Conservation (phyloP, 495 filamentous ascomycete genomes). For the Cetradonia linearis region DNA sequence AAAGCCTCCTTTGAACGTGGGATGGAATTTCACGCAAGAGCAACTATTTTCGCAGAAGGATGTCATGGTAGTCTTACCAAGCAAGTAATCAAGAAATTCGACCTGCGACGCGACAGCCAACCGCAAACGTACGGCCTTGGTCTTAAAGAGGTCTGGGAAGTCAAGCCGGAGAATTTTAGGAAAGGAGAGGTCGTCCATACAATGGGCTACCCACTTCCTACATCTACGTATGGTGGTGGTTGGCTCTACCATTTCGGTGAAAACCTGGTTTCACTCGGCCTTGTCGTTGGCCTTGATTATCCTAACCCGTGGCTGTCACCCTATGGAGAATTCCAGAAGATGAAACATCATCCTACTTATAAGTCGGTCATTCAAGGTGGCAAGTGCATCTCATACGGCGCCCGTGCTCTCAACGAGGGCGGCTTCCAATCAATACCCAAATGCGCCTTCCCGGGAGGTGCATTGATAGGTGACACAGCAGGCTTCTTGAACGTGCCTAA, state of each 20-base stretch:
- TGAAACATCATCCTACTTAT: slow-evolving; percentile 95
- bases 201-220: slow-evolving; percentile 84
- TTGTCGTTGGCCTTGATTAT: slow-evolving; percentile 93
- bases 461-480: slow-evolving; percentile 90
- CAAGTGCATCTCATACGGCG: slow-evolving; percentile 95
- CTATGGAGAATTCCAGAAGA: slow-evolving; percentile 94
- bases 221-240: slow-evolving; percentile 86
- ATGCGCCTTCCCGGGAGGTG: slow-evolving; percentile 89
- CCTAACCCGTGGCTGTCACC: slow-evolving; percentile 93
- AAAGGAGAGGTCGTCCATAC: slow-evolving; percentile 81
- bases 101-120: slow-evolving; percentile 78
- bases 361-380: slow-evolving; percentile 74
- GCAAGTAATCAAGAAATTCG: slow-evolving; percentile 90
- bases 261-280: slow-evolving; percentile 86
- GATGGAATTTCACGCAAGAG: slow-evolving; percentile 95
- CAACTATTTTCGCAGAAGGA: slow-evolving; percentile 91
- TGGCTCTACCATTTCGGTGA: slow-evolving; percentile 99
- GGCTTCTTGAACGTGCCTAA: slow-evolving; percentile 98
- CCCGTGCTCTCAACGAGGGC: slow-evolving; percentile 86
- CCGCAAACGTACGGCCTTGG: slow-evolving; percentile 93
- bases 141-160: slow-evolving; percentile 95
- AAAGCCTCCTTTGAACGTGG: slow-evolving; percentile 91
- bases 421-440: slow-evolving; percentile 97
- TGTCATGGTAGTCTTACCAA: slow-evolving; percentile 96
- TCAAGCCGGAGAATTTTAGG: slow-evolving; percentile 83